Evolutionary conservation across 257 asterid genomes (phyloP).

Genomic region (Solanum lignicaule): DNA sequence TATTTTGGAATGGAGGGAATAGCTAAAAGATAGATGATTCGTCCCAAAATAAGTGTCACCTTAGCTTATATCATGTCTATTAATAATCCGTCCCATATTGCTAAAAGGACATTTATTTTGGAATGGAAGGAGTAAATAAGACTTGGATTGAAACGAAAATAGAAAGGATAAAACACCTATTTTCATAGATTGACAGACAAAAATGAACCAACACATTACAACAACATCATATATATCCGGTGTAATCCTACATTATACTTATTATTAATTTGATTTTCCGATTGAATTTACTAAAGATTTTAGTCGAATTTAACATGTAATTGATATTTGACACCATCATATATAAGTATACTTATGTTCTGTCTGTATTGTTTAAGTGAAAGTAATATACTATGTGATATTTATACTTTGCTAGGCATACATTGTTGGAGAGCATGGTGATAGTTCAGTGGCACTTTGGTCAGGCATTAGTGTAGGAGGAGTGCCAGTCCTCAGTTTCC

Average conservation of each 20-base stretch:
- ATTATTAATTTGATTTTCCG: too few species aligned
- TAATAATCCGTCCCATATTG: too few species aligned
- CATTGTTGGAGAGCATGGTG: conserved; percentile 90
- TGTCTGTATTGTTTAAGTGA: neutral
- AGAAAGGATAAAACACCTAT: too few species aligned
- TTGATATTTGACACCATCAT: too few species aligned
- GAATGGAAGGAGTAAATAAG: neutral
- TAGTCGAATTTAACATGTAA: neutral
- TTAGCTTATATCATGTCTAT: too few species aligned
- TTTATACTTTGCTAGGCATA: conserved; percentile 39
- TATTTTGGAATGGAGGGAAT: neutral
- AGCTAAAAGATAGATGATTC: too few species aligned
- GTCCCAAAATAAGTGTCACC: too few species aligned
- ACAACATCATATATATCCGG: too few species aligned
- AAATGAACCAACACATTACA: too few species aligned
- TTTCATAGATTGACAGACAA: fast-evolving
- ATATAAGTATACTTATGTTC: neutral
- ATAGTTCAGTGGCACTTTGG: conserved; percentile 88
- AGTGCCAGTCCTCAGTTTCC: conserved; percentile 57
- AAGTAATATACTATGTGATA: neutral
- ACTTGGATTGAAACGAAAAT: too few species aligned
- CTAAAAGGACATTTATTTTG: too few species aligned
- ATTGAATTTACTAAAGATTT: neutral
- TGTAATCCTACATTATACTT: too few species aligned
- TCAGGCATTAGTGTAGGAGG: conserved; percentile 92